These are phyloP conservation scores for Pichia occidentalis DNA, from an alignment of 805 yeast species.

Conservation along the genomic window DNA sequence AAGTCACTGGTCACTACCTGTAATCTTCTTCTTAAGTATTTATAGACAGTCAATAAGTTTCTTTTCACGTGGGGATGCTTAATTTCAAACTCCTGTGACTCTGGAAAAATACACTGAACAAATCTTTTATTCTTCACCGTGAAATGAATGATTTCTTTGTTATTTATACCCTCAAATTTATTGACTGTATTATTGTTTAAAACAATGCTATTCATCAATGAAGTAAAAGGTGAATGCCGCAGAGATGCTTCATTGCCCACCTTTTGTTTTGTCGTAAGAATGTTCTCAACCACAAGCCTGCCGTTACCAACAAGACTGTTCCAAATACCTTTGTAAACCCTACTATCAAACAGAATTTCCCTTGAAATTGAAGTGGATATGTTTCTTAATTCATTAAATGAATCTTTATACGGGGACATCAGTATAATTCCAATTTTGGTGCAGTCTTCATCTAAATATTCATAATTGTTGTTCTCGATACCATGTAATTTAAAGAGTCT, in stretches of 20 bases:
- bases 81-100: conserved; percentile 16
- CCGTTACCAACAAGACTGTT: conserved; percentile 9
- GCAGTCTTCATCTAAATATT: conserved; percentile 15
- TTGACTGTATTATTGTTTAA: conserved; percentile 33
- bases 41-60: conserved; percentile 26
- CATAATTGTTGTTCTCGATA: conserved; percentile 12
- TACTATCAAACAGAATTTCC: conserved; percentile 33
- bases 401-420: conserved; percentile 66
- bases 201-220: conserved; percentile 16
- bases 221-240: conserved; percentile 6
- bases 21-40: conserved; percentile 15
- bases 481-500: conserved; percentile 27
- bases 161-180: neutral
- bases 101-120: conserved; percentile 50
- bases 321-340: conserved; percentile 14
- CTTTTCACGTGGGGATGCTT: conserved; percentile 14
- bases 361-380: conserved; percentile 47
- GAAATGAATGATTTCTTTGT: conserved; percentile 44
- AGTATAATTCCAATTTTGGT: conserved; percentile 37
- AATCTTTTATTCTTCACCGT: conserved; percentile 60
- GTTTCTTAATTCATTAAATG: conserved; percentile 69
- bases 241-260: too few species aligned
- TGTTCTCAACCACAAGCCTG: conserved; percentile 22
- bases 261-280: too few species aligned
- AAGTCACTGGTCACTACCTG: conserved; percentile 2